Evolutionary conservation across 805 yeast genomes (phyloP), one percentile per base, ranked within the genome.

Genomic region (Kuraishia floccosa): DNA sequence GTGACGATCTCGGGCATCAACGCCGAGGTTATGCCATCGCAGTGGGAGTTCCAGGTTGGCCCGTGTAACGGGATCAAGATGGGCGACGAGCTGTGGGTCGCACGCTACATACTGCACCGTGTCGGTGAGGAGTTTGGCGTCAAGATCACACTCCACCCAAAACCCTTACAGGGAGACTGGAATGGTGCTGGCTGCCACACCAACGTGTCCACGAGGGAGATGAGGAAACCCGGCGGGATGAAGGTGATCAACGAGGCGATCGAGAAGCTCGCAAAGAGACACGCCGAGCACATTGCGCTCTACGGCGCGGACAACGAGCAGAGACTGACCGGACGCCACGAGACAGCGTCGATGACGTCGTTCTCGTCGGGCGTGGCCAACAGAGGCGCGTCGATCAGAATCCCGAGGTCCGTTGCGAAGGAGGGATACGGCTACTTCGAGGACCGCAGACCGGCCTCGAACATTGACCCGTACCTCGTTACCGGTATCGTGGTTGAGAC

Each of bases 171-270:
- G 70, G 97, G 97, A 49, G 97, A 89, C 68, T 91, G 97, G 97
- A 91, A 91, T 61, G 98, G 98, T 70, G 97, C 98, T 60, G 98
- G 98, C 52, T 89, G 97, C 72, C 98, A 91, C 68, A 91, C 98
- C 59, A 91, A 91, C 61, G 97, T 91, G 39, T 86, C 96, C 30
- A 91, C 98, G 49, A 72, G 69, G 60, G 55, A 54, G 31, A 91
- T 89, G 97, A 86, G 98, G 72, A 58, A 54, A 23, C 82, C 84
- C 56, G 98, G 98, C 61, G 98, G 98, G 58, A 84, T 91, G 86
- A 82, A 83, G 63, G 67, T 61, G 61, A 91, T 91, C 54, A 96
- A 91, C 54, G 81, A 68, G 34, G 97, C 97, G 38, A 76, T 91
- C 52, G 84, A 79, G 58, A 85, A 84, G 70, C 76, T 91, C 53